phyloP scores from a whole-genome alignment of 805 yeast species.

The Cyberlindnera petersonii region DNA sequence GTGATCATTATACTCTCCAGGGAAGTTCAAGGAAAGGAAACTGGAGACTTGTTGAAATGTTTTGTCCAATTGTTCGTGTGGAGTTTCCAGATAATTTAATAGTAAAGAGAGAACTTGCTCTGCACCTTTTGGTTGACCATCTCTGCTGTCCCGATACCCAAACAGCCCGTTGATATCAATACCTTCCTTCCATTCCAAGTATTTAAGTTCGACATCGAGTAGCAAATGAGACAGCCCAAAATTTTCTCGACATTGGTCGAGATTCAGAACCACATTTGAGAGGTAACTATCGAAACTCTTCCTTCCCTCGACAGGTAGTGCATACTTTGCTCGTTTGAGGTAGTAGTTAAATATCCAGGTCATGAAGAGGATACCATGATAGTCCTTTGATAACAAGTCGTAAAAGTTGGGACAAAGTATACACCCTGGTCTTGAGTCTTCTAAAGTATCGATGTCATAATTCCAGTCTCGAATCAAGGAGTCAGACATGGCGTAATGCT shows the following conservation, averaged over 20 bases:
- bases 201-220: not conserved
- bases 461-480: no score
- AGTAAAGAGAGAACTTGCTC: constrained; percentile 9
- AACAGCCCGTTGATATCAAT: constrained; percentile 5
- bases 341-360: no score
- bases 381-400: not conserved
- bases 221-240: constrained; percentile 1
- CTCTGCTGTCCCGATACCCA: constrained; percentile 1
- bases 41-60: constrained; percentile 39
- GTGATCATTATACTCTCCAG: constrained; percentile 30
- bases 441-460: no score
- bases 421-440: no score
- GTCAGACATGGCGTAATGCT: constrained; percentile 8
- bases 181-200: not conserved
- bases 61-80: constrained; percentile 39
- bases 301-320: no score
- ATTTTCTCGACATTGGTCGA: no score
- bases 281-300: no score
- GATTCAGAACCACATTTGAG: no score
- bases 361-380: constrained; percentile 2
- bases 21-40: constrained; percentile 33
- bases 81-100: constrained; percentile 35
- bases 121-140: not conserved
- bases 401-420: constrained; percentile 1
- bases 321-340: no score